Evolutionary conservation across 352 stramenopile species (phyloP).

Genomic region (Globisporangium cystogenes): DNA sequence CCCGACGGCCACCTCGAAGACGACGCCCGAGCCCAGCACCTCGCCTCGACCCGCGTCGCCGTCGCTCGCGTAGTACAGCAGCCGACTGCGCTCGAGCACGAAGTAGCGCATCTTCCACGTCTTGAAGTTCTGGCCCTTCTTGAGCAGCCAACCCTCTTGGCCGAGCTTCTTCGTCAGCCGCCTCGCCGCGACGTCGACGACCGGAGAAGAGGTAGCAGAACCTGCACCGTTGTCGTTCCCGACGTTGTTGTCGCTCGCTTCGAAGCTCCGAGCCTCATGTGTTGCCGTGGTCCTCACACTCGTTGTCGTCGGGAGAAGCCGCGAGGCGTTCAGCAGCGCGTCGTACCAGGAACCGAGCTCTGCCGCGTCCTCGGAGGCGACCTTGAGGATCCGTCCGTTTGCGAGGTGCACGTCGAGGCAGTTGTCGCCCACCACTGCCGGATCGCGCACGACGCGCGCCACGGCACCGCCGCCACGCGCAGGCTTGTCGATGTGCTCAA

Average conservation of each 20-base stretch:
- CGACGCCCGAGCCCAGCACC: conserved; percentile 49
- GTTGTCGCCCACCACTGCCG: conserved; percentile 16
- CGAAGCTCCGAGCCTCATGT: neutral
- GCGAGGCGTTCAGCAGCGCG: conserved; percentile 19
- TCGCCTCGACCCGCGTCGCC: conserved; percentile 22
- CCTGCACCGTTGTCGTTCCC: conserved; percentile 12
- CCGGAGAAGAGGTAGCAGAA: conserved; percentile 6
- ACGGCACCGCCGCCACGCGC: conserved; percentile 38
- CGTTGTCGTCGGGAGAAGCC: conserved; percentile 4
- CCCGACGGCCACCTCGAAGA: conserved; percentile 56
- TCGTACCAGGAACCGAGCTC: conserved; percentile 54
- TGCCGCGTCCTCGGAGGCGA: conserved; percentile 32
- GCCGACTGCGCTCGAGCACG: conserved; percentile 48
- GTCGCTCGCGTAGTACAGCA: conserved; percentile 50
- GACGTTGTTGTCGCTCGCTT: conserved; percentile 9
- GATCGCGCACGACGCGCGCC: conserved; percentile 33
- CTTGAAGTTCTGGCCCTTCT: conserved; percentile 79
- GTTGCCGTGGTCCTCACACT: neutral
- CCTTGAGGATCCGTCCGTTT: conserved; percentile 38
- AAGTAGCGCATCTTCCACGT: conserved; percentile 84
- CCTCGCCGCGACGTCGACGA: neutral
- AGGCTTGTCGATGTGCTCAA: conserved; percentile 34
- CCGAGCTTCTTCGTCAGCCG: conserved; percentile 8
- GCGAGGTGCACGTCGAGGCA: conserved; percentile 39
- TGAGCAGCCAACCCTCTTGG: conserved; percentile 60